Percentiles rank a stretch among this genome's conserved stretches.
Evolutionary conservation across 2,329 filamentous ascomycete genomes (phyloP).

Genomic region (Calonectria naviculata): DNA sequence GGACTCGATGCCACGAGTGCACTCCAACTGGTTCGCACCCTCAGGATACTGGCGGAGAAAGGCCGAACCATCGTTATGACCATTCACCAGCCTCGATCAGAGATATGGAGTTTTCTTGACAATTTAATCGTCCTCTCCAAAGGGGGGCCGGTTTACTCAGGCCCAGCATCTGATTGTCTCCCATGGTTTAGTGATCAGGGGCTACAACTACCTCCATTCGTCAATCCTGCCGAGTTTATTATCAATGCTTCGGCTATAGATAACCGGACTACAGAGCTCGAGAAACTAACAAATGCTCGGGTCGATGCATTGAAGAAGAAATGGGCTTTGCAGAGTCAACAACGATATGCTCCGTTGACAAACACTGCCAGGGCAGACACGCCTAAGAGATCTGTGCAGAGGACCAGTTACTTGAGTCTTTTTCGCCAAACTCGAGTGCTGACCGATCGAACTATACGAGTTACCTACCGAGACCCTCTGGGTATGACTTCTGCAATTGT

Average conservation of each 20-base stretch:
- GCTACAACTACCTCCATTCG: conserved; percentile 72
- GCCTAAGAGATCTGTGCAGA: no score
- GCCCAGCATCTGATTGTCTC: conserved; percentile 65
- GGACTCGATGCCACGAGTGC: conserved; percentile 81
- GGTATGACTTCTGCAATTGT: conserved; percentile 77
- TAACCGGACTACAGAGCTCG: conserved; percentile 73
- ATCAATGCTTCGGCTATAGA: conserved; percentile 81
- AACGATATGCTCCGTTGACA: no score
- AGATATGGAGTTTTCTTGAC: conserved; percentile 85
- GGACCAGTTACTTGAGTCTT: no score
- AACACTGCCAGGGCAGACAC: no score
- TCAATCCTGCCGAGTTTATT: conserved; percentile 80
- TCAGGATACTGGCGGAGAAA: conserved; percentile 73
- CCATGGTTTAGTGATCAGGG: conserved; percentile 71
- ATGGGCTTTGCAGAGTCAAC: no score
- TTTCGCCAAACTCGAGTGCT: conserved; percentile 70
- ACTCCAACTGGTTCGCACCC: conserved; percentile 75
- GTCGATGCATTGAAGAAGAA: conserved; percentile 53
- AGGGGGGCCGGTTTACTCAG: conserved; percentile 75
- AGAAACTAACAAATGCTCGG: conserved; percentile 65
- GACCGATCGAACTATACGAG: conserved; percentile 73
- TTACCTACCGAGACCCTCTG: conserved; percentile 78
- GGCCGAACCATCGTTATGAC: conserved; percentile 77
- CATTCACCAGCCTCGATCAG: conserved; percentile 80
- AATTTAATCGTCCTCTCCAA: conserved; percentile 72